Evolutionary conservation across 2,329 filamentous ascomycete genomes (phyloP).

Genomic region (Tolypocladium ophioglossoides): DNA sequence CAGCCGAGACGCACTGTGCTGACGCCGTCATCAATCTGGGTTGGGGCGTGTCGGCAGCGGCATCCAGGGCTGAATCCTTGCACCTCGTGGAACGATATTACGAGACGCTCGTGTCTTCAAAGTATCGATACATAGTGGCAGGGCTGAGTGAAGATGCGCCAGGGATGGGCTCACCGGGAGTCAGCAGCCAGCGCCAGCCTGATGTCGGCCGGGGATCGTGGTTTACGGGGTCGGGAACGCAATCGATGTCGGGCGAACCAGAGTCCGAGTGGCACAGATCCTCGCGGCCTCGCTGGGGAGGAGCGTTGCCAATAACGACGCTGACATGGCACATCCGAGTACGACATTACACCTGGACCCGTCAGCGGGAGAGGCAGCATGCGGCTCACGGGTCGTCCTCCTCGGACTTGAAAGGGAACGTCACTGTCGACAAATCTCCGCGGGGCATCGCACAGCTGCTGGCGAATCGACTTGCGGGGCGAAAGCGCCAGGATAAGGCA

Average conservation of each 20-base stretch:
- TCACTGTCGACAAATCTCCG: not conserved
- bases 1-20: not conserved
- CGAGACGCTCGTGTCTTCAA: not conserved
- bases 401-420: too few species aligned
- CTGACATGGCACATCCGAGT: not conserved
- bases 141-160: not conserved
- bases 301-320: not conserved
- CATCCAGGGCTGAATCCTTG: not conserved
- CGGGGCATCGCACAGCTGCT: not conserved
- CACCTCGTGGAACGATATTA: not conserved
- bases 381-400: too few species aligned
- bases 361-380: not conserved
- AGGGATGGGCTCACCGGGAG: not conserved
- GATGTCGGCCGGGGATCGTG: too few species aligned
- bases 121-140: not conserved
- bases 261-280: not conserved
- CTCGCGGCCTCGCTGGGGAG: not conserved
- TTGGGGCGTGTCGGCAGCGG: not conserved
- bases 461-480: not conserved
- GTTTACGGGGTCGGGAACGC: too few species aligned
- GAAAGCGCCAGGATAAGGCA: not conserved
- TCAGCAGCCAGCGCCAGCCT: not conserved
- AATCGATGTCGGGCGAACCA: not conserved
- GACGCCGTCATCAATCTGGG: not conserved
- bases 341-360: not conserved